phyloP scores from a whole-genome alignment of 768 basidiomycete genomes.

The Lactarius quietus region DNA sequence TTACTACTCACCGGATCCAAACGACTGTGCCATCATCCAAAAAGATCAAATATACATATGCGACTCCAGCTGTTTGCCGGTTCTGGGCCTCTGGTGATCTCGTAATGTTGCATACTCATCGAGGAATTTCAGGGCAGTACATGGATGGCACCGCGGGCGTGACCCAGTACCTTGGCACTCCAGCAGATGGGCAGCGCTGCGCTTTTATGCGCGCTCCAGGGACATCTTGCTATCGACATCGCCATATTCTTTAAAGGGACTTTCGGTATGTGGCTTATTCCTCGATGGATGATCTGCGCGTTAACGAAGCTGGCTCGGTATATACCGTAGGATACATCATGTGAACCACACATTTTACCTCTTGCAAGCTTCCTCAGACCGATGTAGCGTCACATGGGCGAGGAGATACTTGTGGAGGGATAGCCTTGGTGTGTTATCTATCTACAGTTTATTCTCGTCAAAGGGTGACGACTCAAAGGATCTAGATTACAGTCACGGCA shows the following conservation, averaged over 20 bases:
- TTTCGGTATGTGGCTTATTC: constrained; percentile 46
- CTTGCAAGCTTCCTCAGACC: background rate
- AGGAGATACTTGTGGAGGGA: constrained; percentile 80
- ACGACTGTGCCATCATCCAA: constrained; percentile 68
- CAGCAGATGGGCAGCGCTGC: constrained; percentile 75
- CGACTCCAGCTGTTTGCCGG: constrained; percentile 84
- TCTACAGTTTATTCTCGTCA: background rate
- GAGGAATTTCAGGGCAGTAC: constrained; percentile 58
- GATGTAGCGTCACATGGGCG: constrained; percentile 74
- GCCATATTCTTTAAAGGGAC: constrained; percentile 80
- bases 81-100: background rate
- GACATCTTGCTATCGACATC: constrained; percentile 85
- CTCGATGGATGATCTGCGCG: no score
- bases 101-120: background rate
- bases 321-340: constrained; percentile 48
- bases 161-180: constrained; percentile 85
- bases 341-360: constrained; percentile 34
- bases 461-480: background rate
- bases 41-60: constrained; percentile 77
- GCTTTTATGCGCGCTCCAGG: constrained; percentile 86
- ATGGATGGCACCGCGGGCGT: constrained; percentile 94
- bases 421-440: constrained; percentile 66
- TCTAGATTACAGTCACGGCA: constrained; percentile 79
- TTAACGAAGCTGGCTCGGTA: background rate
- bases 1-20: constrained; percentile 81